Conservation (phyloP, 345 rosid species). For the Fremontodendron californicum region DNA sequence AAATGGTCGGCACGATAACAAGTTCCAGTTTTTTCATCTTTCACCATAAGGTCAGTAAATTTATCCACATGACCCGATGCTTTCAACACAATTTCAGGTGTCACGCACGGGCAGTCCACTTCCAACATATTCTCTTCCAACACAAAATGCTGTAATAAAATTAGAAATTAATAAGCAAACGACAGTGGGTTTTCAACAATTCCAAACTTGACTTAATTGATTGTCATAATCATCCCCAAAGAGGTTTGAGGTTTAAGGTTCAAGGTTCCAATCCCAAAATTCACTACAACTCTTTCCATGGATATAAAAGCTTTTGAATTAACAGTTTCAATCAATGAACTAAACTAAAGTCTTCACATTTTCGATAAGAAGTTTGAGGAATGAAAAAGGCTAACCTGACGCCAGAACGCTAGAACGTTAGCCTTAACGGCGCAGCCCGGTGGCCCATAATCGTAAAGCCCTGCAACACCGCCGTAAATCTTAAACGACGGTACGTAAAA, state of each 20-base stretch:
- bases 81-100: constrained; percentile 85
- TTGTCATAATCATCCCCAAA: too few relatives aligned
- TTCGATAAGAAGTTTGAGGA: background rate
- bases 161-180: background rate
- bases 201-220: background rate
- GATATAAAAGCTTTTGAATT: background rate
- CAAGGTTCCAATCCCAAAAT: background rate
- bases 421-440: constrained; percentile 87
- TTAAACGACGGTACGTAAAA: constrained; percentile 76
- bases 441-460: constrained; percentile 86
- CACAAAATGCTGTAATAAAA: constrained; percentile 68
- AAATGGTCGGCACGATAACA: constrained; percentile 88
- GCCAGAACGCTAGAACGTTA: constrained; percentile 84
- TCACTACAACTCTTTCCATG: background rate
- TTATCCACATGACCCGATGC: constrained; percentile 98
- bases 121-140: constrained; percentile 92
- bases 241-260: too few relatives aligned
- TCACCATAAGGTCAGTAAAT: constrained; percentile 95
- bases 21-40: constrained; percentile 79
- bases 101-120: constrained; percentile 92
- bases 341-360: background rate
- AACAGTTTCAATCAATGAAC: background rate
- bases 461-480: constrained; percentile 90
- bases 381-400: constrained; percentile 49
- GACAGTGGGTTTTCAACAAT: background rate